Evolutionary conservation across 805 yeast species (phyloP).

Genomic region (Suhomyces canberraensis): DNA sequence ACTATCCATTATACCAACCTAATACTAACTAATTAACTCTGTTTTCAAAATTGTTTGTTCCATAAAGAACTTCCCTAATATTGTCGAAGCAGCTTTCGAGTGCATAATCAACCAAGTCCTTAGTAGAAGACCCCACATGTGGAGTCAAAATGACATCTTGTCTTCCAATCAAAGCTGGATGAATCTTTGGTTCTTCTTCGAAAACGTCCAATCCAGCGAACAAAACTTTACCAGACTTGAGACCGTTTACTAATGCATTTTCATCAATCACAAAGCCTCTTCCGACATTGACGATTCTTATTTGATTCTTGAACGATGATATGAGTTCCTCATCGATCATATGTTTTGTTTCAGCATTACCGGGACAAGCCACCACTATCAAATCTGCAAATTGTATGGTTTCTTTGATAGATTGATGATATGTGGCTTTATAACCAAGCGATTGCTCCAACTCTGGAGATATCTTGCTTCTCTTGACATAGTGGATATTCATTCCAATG

Average conservation of each 20-base stretch:
- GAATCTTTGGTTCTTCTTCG: slow-evolving; percentile 21
- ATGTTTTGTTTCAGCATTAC: slow-evolving; percentile 19
- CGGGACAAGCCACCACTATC: slow-evolving; percentile 25
- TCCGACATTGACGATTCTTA: slow-evolving; percentile 24
- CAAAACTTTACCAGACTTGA: slow-evolving; percentile 20
- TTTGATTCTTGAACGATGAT: slow-evolving; percentile 14
- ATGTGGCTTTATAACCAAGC: slow-evolving; percentile 17
- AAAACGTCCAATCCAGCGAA: slow-evolving; percentile 28
- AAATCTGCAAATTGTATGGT: slow-evolving; percentile 21
- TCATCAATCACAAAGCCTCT: slow-evolving; percentile 25
- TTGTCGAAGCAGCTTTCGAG: slow-evolving; percentile 12
- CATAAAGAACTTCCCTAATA: slow-evolving; percentile 14
- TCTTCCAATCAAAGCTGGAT: slow-evolving; percentile 19
- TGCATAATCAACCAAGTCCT: slow-evolving; percentile 11
- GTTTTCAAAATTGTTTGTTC: not conserved
- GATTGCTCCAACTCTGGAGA: slow-evolving; percentile 11
- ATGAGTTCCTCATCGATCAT: slow-evolving; percentile 15
- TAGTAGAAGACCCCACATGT: slow-evolving; percentile 23
- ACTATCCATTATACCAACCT: no score
- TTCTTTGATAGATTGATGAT: slow-evolving; percentile 16
- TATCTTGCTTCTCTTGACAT: slow-evolving; percentile 19
- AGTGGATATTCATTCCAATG: slow-evolving; percentile 26
- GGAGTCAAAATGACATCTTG: slow-evolving; percentile 25
- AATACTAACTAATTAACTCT: slow-evolving; percentile 1
- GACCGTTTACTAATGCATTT: slow-evolving; percentile 21